Evolutionary conservation across 2,329 filamentous ascomycete species (phyloP).

Genomic region (Microcera coccophila): DNA sequence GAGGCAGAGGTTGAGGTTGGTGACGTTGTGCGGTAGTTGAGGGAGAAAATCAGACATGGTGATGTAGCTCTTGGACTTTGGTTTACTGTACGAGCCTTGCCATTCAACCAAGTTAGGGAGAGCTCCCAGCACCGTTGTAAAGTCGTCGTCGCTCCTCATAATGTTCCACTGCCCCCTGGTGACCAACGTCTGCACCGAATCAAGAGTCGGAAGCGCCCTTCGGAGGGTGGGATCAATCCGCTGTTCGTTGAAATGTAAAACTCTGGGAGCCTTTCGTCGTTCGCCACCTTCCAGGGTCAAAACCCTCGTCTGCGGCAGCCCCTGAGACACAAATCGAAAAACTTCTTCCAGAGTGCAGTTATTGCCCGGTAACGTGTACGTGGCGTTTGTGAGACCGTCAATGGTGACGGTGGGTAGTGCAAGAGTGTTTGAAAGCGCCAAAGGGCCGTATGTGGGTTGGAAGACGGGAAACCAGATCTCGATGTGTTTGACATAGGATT

Average conservation of each 20-base stretch:
- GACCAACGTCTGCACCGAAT: slow-evolving; percentile 62
- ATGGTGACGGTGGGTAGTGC: slow-evolving; percentile 51
- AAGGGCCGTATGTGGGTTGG: slow-evolving; percentile 49
- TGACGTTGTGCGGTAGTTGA: slow-evolving; percentile 54
- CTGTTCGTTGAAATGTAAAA: slow-evolving; percentile 38
- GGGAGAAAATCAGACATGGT: slow-evolving; percentile 63
- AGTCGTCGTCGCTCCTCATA: slow-evolving; percentile 61
- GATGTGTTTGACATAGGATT: slow-evolving; percentile 64
- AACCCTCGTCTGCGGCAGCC: slow-evolving; percentile 59
- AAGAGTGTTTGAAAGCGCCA: slow-evolving; percentile 41
- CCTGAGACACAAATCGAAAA: slow-evolving; percentile 57
- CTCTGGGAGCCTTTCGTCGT: slow-evolving; percentile 68
- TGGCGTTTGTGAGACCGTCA: slow-evolving; percentile 53
- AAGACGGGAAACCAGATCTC: slow-evolving; percentile 78
- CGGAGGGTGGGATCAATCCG: slow-evolving; percentile 20
- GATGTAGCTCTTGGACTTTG: slow-evolving; percentile 69
- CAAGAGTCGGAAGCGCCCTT: slow-evolving; percentile 43
- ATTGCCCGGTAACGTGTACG: slow-evolving; percentile 57
- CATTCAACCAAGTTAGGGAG: slow-evolving; percentile 63
- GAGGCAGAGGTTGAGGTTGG: slow-evolving; percentile 62
- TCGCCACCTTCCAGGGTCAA: slow-evolving; percentile 75
- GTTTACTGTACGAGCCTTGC: slow-evolving; percentile 65
- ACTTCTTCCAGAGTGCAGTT: slow-evolving; percentile 69
- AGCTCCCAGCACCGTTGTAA: slow-evolving; percentile 56
- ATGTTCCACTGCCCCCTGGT: slow-evolving; percentile 77